Conservation (phyloP, 352 stramenopile species). For the Pythium volutum region DNA sequence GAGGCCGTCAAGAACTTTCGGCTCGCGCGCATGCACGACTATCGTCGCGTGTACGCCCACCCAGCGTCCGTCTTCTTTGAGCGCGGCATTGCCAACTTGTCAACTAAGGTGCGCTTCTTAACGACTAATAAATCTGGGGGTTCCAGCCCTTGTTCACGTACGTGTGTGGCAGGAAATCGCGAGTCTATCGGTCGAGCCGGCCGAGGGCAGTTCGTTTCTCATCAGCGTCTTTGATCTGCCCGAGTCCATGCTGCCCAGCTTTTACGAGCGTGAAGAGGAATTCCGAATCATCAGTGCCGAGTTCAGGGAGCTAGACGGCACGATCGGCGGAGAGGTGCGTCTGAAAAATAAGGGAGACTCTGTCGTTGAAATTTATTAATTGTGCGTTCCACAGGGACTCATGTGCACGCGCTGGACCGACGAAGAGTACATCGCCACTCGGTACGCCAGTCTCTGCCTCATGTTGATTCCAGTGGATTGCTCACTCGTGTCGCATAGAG, state of each 20-base stretch:
- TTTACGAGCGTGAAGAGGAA: constrained; percentile 86
- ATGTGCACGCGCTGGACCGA: constrained; percentile 89
- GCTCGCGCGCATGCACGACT: constrained; percentile 76
- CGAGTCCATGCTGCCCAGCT: constrained; percentile 46
- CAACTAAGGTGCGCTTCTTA: constrained; percentile 72
- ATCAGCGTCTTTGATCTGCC: constrained; percentile 75
- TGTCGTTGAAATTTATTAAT: too few relatives aligned
- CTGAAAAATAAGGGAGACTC: too few relatives aligned
- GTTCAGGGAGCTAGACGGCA: constrained; percentile 64
- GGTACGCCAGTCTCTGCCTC: constrained; percentile 20
- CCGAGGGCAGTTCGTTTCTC: constrained; percentile 51
- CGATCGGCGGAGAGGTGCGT: constrained; percentile 27
- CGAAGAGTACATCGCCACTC: constrained; percentile 71
- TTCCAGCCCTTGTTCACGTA: too few relatives aligned
- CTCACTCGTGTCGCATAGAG: constrained; percentile 36
- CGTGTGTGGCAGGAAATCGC: constrained; percentile 83
- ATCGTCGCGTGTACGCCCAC: constrained; percentile 89
- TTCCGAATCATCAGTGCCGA: constrained; percentile 83
- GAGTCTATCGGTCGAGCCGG: constrained; percentile 76
- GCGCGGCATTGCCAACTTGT: constrained; percentile 81
- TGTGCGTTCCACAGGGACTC: constrained; percentile 35
- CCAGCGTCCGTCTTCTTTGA: constrained; percentile 93
- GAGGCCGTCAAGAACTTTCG: constrained; percentile 86
- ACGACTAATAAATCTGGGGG: too few relatives aligned
- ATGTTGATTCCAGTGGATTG: background rate